Base-by-base conservation (phyloP, 2,329 filamentous ascomycete species). In the Coniochaeta sp. region DNA sequence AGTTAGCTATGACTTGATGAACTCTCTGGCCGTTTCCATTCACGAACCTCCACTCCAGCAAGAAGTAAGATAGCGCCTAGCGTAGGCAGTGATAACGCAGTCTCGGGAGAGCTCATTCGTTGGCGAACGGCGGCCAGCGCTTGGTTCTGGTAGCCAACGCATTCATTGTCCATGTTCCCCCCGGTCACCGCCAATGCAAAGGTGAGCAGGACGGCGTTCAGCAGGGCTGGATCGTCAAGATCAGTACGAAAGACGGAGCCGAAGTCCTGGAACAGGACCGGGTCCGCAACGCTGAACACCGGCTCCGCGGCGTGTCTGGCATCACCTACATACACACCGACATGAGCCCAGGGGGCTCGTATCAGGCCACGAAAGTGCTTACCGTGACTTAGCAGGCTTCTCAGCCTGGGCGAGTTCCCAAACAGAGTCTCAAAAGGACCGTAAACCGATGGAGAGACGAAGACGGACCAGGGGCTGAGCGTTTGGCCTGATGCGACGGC, bases 61-160 rank as follows among this genome's bases (percentile, higher is more conserved):
- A 79, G 66, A 0, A 79, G 66, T 7, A 79, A 24, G 61, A 79
- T 79, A 0, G 77, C 71, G 0, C 74, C 77, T 1, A 79, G 62
- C 0, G 74, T 77, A 2, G 75, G 67, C 57, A 72, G 71, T 0
- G 73, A 71, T 12, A 68, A 62, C 32, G 70, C 69, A 4, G 60
- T 61, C 4, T 68, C 63, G 0, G 60, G 61, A 8, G 61, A 70
- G 28, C 58, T 64, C 66, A 78, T 73, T n/a, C 65, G 72, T 30
- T 69, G 36, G 3, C 75, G 70, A 57, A 78, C 69, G 9, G 59
- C 65, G 3, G 63, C 63, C 1, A 78, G 59, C 0, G 73, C 69
- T 17, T 72, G 61, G 17, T 63, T 66, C 55, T 73, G 72, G 34
- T 78, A 77, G 0, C 62, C 52, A 0, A 78, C 71, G 56, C 65